Evolutionary conservation across 2,329 filamentous ascomycete genomes (phyloP).

Genomic region (Coniochaeta sp.): DNA sequence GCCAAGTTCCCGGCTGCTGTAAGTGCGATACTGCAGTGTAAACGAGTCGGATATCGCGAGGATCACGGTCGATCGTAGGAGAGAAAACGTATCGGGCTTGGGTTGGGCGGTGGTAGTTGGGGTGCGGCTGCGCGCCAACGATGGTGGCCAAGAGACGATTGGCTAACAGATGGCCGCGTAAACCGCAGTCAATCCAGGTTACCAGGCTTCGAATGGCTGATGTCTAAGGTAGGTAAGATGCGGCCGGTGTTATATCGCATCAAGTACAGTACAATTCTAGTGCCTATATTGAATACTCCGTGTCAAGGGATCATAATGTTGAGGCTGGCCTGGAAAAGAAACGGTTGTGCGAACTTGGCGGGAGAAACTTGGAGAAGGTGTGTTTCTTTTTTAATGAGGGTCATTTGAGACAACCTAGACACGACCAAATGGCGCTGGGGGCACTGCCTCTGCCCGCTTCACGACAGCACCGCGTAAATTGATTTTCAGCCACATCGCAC

Average conservation of each 20-base stretch:
- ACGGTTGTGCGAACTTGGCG: not conserved
- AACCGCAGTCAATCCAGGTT: not conserved
- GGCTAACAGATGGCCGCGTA: not conserved
- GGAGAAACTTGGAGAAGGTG: not conserved
- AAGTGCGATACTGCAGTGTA: not conserved
- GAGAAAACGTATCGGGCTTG: not conserved
- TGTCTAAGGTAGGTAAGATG: not conserved
- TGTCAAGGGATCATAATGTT: not conserved
- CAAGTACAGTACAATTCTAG: not conserved
- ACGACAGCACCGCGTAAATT: not conserved
- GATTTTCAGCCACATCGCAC: conserved; percentile 1
- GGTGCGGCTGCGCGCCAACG: not conserved
- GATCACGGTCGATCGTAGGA: not conserved
- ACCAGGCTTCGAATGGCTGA: not conserved
- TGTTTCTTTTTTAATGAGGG: conserved; percentile 1
- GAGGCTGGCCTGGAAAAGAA: not conserved
- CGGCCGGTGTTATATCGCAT: not conserved
- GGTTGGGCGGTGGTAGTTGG: not conserved
- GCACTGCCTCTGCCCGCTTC: not conserved
- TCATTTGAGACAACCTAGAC: not conserved
- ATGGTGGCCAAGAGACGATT: not conserved
- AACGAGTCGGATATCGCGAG: not conserved
- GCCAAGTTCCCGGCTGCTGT: not conserved
- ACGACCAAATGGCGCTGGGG: not conserved
- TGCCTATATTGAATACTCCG: not conserved